Percentiles rank a stretch among this genome's conserved stretches.
Conservation (phyloP, 2,329 filamentous ascomycete species). For the Aspergillus pseudotamarii region DNA sequence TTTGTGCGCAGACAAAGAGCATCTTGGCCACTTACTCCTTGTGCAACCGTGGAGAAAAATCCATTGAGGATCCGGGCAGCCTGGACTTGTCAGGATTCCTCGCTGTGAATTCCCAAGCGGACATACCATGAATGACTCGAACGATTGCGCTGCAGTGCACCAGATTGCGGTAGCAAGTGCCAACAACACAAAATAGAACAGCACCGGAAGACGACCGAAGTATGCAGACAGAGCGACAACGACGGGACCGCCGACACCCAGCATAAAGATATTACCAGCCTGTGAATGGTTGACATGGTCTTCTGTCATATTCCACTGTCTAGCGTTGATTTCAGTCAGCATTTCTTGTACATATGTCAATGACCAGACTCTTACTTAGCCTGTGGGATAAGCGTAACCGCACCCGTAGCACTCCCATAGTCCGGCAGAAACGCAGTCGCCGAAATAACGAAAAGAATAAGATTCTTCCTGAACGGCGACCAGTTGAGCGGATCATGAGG, state of each 20-base stretch:
- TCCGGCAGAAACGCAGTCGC: constrained; percentile 44
- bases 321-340: constrained; percentile 3
- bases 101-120: fast-evolving
- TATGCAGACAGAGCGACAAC: constrained; percentile 46
- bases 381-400: constrained; percentile 45
- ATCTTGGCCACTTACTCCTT: constrained; percentile 32
- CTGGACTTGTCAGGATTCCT: constrained; percentile 9
- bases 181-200: constrained; percentile 44
- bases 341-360: not conserved
- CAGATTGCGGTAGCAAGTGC: constrained; percentile 44
- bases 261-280: constrained; percentile 49
- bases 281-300: constrained; percentile 45
- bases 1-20: not conserved
- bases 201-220: constrained; percentile 49
- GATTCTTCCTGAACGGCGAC: constrained; percentile 35
- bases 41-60: constrained; percentile 47
- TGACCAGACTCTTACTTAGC: constrained; percentile 23
- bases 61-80: constrained; percentile 49
- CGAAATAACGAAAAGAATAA: constrained; percentile 43
- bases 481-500: constrained; percentile 45
- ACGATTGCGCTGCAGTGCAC: constrained; percentile 40
- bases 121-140: constrained; percentile 40
- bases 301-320: constrained; percentile 40
- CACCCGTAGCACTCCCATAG: constrained; percentile 46
- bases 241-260: constrained; percentile 46